phyloP scores from a whole-genome alignment of 768 basidiomycete species.

The Kockovaella imperatae region DNA sequence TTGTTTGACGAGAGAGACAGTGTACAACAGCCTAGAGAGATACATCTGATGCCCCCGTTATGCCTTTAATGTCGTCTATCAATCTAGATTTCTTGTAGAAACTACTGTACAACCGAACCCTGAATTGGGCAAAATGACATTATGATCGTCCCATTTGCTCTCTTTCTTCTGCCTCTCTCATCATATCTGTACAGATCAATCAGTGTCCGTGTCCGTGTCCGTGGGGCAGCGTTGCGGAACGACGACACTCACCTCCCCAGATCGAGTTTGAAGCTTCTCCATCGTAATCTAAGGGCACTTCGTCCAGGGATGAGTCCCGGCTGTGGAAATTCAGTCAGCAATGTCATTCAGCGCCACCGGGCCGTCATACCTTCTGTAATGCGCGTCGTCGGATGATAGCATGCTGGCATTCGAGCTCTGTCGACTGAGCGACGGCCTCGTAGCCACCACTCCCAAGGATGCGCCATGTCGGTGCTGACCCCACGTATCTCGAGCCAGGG shows the following conservation, averaged over 20 bases:
- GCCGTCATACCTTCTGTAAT: conserved; percentile 12
- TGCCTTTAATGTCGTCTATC: not conserved
- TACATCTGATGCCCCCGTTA: not conserved
- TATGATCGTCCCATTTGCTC: not conserved
- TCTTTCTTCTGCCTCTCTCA: conserved; percentile 33
- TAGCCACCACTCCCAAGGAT: no score
- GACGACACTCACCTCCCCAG: conserved; percentile 32
- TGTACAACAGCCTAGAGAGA: no score
- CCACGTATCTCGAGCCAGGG: not conserved
- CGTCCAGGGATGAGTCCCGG: not conserved
- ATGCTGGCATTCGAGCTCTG: conserved; percentile 21
- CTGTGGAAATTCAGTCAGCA: not conserved
- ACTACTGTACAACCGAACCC: no score
- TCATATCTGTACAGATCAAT: conserved; percentile 37
- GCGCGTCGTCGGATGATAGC: conserved; percentile 30
- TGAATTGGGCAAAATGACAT: not conserved
- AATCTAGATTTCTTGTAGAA: no score
- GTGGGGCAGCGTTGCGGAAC: not conserved
- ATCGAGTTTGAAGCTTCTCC: conserved; percentile 18
- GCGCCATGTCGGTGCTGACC: no score
- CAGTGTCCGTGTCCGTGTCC: no score
- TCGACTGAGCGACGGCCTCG: conserved; percentile 4
- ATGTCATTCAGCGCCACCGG: not conserved
- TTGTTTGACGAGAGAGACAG: no score
- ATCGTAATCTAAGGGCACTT: conserved; percentile 2